Evolutionary conservation across 1,139 yeast genomes (phyloP), one percentile per base, ranked within the genome.

Genomic region (Meyerozyma elateridarum): DNA sequence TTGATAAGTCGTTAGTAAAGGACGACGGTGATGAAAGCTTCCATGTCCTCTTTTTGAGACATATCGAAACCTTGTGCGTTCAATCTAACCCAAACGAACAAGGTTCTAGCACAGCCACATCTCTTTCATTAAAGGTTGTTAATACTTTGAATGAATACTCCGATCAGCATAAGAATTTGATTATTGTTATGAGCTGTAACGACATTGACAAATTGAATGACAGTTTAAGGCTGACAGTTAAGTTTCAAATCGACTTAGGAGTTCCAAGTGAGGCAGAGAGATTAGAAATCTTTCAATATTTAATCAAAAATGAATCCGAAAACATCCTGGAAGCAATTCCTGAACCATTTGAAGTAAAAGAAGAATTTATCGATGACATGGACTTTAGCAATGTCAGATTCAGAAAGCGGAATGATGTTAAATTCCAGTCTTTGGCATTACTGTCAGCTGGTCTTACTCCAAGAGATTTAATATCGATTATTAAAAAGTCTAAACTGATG

Each of bases 391-490:
- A 44, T 2, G 48, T 45, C 20, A 52, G 50, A 8, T 61, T 54
- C 34, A 46, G 44, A 17, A 46, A 53, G n/a, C 50, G 74, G 36
- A 53, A 46, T 28, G 94, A 85, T 48, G 76, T 88, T 4, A 70
- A 76, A 8, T 49, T 74, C 8, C 61, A 67, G 4, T 62, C 76
- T 1, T 61, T 91, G 28, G 85, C 97, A 0, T 61, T 85, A 33
- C 95, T 87, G 46, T 84, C 95, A 33, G 97, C 97, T 1, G 97
- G 97, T 21, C 65, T 91, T 35, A 84, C 94, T 0, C 95, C 97
- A 5, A 69, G 85, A 18, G 97, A 91, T 54, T 62, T 91, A 34
- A 64, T 65, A 8, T 77, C 91, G 0, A 85, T 91, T 37, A 74
- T 87, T 11, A 70, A 75, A 22, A 73, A 71, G 40, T 80, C 95